These are phyloP conservation scores for Wallacemonas sp. DNA, from an alignment of 208 protist genomes.

Conservation along the genomic window DNA sequence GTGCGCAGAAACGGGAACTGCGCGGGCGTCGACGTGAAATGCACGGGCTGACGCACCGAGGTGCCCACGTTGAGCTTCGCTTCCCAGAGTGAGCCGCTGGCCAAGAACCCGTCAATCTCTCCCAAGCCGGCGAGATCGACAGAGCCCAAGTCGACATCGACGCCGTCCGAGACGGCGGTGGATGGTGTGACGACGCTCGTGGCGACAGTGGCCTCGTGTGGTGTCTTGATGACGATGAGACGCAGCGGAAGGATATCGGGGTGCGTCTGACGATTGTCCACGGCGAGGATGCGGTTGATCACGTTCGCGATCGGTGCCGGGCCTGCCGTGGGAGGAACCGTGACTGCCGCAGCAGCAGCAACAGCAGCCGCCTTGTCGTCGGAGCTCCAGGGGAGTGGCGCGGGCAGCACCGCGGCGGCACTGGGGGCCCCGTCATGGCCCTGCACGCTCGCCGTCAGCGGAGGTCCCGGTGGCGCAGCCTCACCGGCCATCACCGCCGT, in stretches of 20 bases:
- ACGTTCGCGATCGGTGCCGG: constrained; percentile 20
- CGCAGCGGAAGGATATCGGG: constrained; percentile 22
- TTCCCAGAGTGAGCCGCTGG: constrained; percentile 12
- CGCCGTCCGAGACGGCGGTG: not conserved
- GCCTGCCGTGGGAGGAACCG: constrained; percentile 6
- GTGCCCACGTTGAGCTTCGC: not conserved
- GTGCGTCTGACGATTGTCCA: constrained; percentile 41
- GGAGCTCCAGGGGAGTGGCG: not conserved
- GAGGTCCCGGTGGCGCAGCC: not conserved
- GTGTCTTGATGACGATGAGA: not conserved
- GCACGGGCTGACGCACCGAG: constrained; percentile 7
- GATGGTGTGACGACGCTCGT: not conserved
- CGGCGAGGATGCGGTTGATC: constrained; percentile 45
- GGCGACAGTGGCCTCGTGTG: not conserved
- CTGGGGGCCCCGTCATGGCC: constrained; percentile 1
- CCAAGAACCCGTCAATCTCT: constrained; percentile 11
- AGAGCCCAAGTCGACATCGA: not conserved
- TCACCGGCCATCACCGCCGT: not conserved
- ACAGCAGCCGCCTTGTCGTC: not conserved
- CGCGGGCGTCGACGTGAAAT: constrained; percentile 42
- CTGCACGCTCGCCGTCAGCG: not conserved
- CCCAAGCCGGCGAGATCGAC: not conserved
- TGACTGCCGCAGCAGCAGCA: constrained; percentile 14
- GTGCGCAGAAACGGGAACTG: constrained; percentile 61
- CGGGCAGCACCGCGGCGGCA: not conserved